Evolutionary conservation across 352 stramenopile species (phyloP), one percentile per base, ranked within the genome.

Genomic region (Globisporangium barbulae): DNA sequence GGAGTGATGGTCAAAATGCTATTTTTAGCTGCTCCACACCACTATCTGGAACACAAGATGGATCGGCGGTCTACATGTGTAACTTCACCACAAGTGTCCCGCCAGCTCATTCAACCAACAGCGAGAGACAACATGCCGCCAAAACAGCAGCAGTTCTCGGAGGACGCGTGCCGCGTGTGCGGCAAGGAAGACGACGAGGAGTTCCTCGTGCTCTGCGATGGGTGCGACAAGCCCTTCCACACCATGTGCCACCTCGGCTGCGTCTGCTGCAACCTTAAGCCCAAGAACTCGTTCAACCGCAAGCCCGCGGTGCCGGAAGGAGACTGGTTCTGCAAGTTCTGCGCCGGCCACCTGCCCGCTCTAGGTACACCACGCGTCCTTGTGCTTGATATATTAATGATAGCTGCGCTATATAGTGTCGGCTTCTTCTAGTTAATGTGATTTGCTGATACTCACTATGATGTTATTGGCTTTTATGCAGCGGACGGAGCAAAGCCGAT

Each of bases 251-350:
- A 86, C 64, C 65, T 81, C 12, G 85, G 85, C 57, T 93, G 85
- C 71, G 81, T 85, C 25, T 93, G 85, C 73, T 93, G 85, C 70
- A 76, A 78, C 58, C 73, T 79, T 41, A 91, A 91, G 65, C 85
- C 85, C 54, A 86, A 85, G 67, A 86, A 81, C 72, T 88, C 81
- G 67, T 91, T 91, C 68, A 80, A 78, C 45, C 82, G 82, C 69
- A 89, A 90, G 61, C 82, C 80, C 12, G 69, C 81, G 0, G 85
- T 93, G 60, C 85, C 85, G 35, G 82, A 93, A 28, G 85, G 85
- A 63, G 85, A 93, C 69, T 93, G 85, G 85, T 93, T 91, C 63
- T 91, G 85, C 81, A 93, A 93, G 71, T 90, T 93, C 50, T 93
- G 85, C 63, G 79, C 81, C 13, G 85, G 81, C 25, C 85, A 74